Conservation (phyloP, 257 asterid genomes). For the Gentiana macrophylla region DNA sequence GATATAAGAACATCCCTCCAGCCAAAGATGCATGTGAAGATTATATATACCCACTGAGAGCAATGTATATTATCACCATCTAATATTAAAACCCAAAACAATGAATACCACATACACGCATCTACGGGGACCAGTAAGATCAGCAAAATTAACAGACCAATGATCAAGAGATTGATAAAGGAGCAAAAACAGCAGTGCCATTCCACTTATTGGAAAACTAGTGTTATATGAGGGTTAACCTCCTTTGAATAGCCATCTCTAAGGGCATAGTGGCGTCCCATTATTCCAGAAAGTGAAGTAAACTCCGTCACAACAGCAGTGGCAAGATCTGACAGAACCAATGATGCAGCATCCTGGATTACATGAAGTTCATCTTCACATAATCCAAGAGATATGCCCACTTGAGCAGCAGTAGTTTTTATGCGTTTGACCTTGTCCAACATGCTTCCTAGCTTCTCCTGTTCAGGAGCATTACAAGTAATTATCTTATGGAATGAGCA, state of each 20-base stretch:
- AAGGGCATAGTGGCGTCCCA: slow-evolving; percentile 93
- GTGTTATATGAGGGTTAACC: slow-evolving; percentile 27
- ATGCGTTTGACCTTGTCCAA: slow-evolving; percentile 88
- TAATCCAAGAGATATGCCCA: slow-evolving; percentile 48
- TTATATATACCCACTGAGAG: neutral
- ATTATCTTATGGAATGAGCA: neutral
- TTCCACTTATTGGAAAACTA: neutral
- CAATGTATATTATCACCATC: too few relatives aligned
- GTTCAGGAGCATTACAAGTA: slow-evolving; percentile 5
- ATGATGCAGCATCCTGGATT: slow-evolving; percentile 60
- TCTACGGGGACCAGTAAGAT: too few relatives aligned
- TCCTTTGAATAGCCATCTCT: slow-evolving; percentile 85
- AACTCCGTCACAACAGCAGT: slow-evolving; percentile 90
- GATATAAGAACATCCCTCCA: neutral
- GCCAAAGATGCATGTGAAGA: neutral
- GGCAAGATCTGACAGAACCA: slow-evolving; percentile 91
- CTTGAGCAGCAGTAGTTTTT: slow-evolving; percentile 48
- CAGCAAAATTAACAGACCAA: neutral
- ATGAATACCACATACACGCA: too few relatives aligned
- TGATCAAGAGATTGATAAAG: neutral
- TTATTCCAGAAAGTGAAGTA: slow-evolving; percentile 85
- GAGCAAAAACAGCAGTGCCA: slow-evolving; percentile 6
- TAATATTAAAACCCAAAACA: too few relatives aligned
- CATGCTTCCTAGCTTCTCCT: slow-evolving; percentile 96
- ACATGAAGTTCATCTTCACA: slow-evolving; percentile 44